These are phyloP conservation scores for Actinomortierella ambigua DNA, from an alignment of 371 early-diverging fungal species.

Conservation along the genomic window DNA sequence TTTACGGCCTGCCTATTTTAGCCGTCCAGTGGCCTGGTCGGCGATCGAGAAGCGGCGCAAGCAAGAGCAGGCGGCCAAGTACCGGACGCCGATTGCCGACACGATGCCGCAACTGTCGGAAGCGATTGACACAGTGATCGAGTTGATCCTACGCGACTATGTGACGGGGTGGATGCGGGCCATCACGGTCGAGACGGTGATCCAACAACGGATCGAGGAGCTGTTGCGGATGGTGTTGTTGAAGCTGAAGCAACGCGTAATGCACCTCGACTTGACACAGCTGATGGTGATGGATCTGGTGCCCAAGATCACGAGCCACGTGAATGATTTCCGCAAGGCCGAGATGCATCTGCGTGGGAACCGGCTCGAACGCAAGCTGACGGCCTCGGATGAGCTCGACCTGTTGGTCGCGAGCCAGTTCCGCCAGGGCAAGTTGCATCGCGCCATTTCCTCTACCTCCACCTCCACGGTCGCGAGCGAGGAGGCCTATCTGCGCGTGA, in stretches of 20 bases:
- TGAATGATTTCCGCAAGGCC: slow-evolving; percentile 70
- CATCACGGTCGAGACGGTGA: slow-evolving; percentile 48
- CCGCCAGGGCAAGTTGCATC: slow-evolving; percentile 62
- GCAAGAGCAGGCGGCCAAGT: slow-evolving; percentile 39
- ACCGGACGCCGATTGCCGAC: slow-evolving; percentile 33
- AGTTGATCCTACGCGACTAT: slow-evolving; percentile 59
- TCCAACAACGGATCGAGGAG: slow-evolving; percentile 48
- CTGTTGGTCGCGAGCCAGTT: slow-evolving; percentile 66
- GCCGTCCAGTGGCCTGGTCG: slow-evolving; percentile 28
- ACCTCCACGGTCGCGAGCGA: slow-evolving; percentile 57
- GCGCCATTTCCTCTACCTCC: slow-evolving; percentile 58
- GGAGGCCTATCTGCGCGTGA: slow-evolving; percentile 68
- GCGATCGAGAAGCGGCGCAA: slow-evolving; percentile 23
- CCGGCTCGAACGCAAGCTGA: slow-evolving; percentile 55
- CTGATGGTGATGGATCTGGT: slow-evolving; percentile 64
- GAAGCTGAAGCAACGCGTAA: slow-evolving; percentile 48
- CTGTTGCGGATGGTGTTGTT: slow-evolving; percentile 51
- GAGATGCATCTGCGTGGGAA: slow-evolving; percentile 63
- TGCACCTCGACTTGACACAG: slow-evolving; percentile 61
- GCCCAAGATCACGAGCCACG: slow-evolving; percentile 72
- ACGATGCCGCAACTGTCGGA: slow-evolving; percentile 47
- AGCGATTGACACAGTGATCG: slow-evolving; percentile 51
- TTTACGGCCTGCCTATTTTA: slow-evolving; percentile 39
- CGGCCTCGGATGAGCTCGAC: slow-evolving; percentile 68
- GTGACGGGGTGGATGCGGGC: slow-evolving; percentile 62